Percentiles rank a stretch among this genome's conserved stretches.
These are phyloP conservation scores for Aeschynomene evenia DNA, from an alignment of 306 rosid species.

Conservation along the genomic window DNA sequence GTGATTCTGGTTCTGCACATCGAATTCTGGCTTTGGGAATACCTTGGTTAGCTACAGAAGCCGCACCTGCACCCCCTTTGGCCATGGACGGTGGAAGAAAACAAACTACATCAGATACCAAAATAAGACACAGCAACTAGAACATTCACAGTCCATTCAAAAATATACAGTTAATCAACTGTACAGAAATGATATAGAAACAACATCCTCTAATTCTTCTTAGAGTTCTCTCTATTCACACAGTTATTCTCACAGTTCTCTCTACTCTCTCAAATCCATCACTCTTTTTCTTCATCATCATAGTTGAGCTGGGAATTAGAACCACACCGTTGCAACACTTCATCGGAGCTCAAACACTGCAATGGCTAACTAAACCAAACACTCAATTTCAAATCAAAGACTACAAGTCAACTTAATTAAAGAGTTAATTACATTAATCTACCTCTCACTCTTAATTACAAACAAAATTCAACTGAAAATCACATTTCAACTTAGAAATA, in stretches of 20 bases:
- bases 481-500: neutral
- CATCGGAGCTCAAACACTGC: neutral
- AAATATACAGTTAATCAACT: too few relatives aligned
- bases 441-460: neutral
- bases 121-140: neutral
- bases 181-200: neutral
- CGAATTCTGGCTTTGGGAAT: slow-evolving; percentile 42
- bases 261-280: neutral
- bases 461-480: neutral
- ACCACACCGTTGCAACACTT: neutral
- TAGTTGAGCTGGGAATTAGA: neutral
- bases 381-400: neutral
- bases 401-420: neutral
- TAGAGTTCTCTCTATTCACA: neutral
- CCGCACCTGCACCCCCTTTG: slow-evolving; percentile 64
- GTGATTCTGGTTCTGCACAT: slow-evolving; percentile 44
- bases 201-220: neutral
- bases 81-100: slow-evolving; percentile 55
- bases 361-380: neutral
- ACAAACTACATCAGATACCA: neutral
- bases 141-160: neutral
- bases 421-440: neutral
- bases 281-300: neutral
- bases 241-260: neutral
- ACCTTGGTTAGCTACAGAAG: slow-evolving; percentile 46